Evolutionary conservation across 176 grass and related monocot species (phyloP).

Genomic region (Panicum miliaceum): DNA sequence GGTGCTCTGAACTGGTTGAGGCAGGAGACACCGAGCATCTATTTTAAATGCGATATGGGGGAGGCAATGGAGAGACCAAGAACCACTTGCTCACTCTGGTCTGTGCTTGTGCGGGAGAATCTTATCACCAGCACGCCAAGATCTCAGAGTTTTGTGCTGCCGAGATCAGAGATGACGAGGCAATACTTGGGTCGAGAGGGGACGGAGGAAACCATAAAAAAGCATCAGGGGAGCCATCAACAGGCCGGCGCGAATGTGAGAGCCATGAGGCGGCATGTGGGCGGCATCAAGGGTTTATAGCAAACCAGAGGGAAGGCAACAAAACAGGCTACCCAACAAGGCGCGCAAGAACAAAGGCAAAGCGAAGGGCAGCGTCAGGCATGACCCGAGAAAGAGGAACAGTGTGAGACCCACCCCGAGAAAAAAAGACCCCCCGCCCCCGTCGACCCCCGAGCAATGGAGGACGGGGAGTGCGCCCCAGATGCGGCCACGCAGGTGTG

Average conservation of each 20-base stretch:
- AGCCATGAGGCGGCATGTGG: conserved; percentile 49
- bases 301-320: conserved; percentile 46
- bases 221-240: conserved; percentile 26
- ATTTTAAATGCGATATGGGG: conserved; percentile 45
- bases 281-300: conserved; percentile 52
- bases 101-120: conserved; percentile 46
- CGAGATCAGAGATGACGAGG: conserved; percentile 27
- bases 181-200: not conserved
- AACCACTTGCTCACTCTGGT: conserved; percentile 56
- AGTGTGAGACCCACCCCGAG: conserved; percentile 50
- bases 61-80: conserved; percentile 59
- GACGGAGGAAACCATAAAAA: conserved; percentile 34
- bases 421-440: conserved; percentile 4
- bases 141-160: conserved; percentile 41
- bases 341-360: conserved; percentile 53
- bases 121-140: conserved; percentile 54
- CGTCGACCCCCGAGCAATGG: conserved; percentile 27
- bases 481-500: conserved; percentile 54
- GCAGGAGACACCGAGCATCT: conserved; percentile 58
- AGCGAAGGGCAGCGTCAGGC: conserved; percentile 41
- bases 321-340: conserved; percentile 48
- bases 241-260: conserved; percentile 38
- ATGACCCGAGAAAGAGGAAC: conserved; percentile 58
- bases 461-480: conserved; percentile 26
- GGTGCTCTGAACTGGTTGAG: conserved; percentile 14